These are phyloP conservation scores for Achlya hypogyna DNA, from an alignment of 352 stramenopile species.

Conservation along the genomic window DNA sequence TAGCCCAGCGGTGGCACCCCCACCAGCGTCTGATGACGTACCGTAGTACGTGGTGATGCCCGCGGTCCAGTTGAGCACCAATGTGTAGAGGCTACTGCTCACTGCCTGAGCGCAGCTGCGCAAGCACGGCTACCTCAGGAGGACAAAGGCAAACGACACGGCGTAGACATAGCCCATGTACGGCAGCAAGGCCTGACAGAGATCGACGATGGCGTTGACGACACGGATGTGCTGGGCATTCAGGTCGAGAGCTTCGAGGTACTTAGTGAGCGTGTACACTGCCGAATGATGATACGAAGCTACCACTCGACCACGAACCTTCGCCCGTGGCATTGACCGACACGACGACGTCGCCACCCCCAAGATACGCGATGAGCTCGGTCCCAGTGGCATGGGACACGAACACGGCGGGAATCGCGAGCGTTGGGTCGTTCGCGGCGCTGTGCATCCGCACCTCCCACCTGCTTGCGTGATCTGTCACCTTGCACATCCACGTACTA, in stretches of 20 bases:
- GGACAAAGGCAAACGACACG: slow-evolving; percentile 11
- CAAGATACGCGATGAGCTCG: not conserved
- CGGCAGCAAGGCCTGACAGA: slow-evolving; percentile 4
- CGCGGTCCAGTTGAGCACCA: not conserved
- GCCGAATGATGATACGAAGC: not conserved
- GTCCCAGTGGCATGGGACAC: not conserved
- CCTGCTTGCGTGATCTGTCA: not conserved
- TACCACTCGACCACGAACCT: not conserved
- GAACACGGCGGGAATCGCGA: slow-evolving; percentile 2
- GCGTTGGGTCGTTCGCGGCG: not conserved
- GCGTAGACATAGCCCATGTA: slow-evolving; percentile 19
- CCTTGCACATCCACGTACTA: too few relatives aligned
- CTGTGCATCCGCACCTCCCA: slow-evolving; percentile 18
- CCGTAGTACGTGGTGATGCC: not conserved
- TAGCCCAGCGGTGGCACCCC: too few relatives aligned
- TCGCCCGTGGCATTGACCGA: slow-evolving; percentile 7
- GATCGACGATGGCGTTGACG: not conserved
- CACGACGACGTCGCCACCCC: not conserved
- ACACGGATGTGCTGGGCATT: not conserved
- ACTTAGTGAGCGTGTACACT: not conserved
- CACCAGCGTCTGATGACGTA: not conserved
- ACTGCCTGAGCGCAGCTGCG: not conserved
- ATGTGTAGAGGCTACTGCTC: not conserved
- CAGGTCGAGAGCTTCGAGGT: not conserved
- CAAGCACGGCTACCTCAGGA: slow-evolving; percentile 1